Evolutionary conservation across 805 yeast genomes (phyloP), one percentile per base, ranked within the genome.

Genomic region (Naumovozyma dairenensis): DNA sequence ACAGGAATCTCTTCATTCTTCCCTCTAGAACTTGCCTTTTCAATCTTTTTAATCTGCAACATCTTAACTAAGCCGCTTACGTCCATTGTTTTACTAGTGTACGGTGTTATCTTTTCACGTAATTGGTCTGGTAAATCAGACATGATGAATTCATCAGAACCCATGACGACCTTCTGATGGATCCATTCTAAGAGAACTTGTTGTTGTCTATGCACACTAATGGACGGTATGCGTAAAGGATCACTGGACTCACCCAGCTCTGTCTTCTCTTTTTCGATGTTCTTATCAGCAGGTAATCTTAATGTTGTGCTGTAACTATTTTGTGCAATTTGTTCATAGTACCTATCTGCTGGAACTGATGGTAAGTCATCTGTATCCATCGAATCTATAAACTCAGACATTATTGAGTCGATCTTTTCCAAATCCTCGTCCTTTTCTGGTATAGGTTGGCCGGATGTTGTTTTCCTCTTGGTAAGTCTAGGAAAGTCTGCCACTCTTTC

Each of bases 401-500:
- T 72, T 7, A 53, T 29, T 0, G 45, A 46, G 28, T 63, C 52
- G 53, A 66, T 60, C 4, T 48, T 38, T 1, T 56, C 46, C 2
- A 73, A 72, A 14, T 7, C 43, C 42, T 30, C 51, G 47, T 28
- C 50, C 46, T 29, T 41, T 37, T 29, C 43, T 44, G 28, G 44
- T 22, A 27, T 47, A 44, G 39, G 39, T 42, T 27, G 57, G 50
- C 39, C 57, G n/a, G 40, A 48, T 1, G 57, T 57, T 1, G 65
- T 63, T 17, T 45, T 49, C 10, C 64, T 37, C 4, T 62, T 53
- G 7, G 55, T 47, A 17, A 73, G 42, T 25, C 52, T 49, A 5
- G 66, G 61, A 44, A 80, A 71, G 16, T 63, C 65, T 3, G 86
- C 73, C 12, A 74, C 62, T 43, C 72, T 71, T 41, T 75, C 80